Conservation (phyloP, 805 yeast genomes). For the Candida yuanshanica region DNA sequence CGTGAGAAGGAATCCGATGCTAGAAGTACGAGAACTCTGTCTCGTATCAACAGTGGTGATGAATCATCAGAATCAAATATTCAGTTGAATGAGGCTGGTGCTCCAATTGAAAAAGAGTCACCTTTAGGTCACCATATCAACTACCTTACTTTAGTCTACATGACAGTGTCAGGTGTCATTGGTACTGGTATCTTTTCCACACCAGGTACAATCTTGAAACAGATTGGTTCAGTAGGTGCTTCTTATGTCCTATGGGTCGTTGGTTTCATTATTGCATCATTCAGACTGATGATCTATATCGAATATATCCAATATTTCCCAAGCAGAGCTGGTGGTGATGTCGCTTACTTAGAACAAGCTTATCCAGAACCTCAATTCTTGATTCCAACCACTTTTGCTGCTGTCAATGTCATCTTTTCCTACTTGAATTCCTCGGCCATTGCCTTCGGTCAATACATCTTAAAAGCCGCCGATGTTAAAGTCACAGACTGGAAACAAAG, state of each 20-base stretch:
- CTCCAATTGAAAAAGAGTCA: slow-evolving; percentile 35
- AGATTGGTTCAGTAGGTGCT: slow-evolving; percentile 39
- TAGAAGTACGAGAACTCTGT: neutral
- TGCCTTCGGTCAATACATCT: slow-evolving; percentile 32
- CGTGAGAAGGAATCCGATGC: neutral
- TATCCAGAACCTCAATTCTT: slow-evolving; percentile 29
- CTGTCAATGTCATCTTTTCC: slow-evolving; percentile 32
- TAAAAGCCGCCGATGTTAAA: slow-evolving; percentile 28
- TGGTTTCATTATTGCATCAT: slow-evolving; percentile 35
- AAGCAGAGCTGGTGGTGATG: slow-evolving; percentile 34
- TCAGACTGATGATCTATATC: slow-evolving; percentile 33
- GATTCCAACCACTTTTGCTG: slow-evolving; percentile 34
- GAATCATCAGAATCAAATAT: neutral
- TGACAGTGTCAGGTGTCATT: slow-evolving; percentile 46
- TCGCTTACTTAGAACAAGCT: slow-evolving; percentile 34
- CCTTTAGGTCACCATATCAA: slow-evolving; percentile 39
- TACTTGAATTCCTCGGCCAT: slow-evolving; percentile 32
- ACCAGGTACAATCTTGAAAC: slow-evolving; percentile 40
- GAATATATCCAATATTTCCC: slow-evolving; percentile 37
- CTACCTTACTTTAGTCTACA: slow-evolving; percentile 46
- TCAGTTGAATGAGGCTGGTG: slow-evolving; percentile 26
- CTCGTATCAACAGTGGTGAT: neutral
- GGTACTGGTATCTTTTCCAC: slow-evolving; percentile 58
- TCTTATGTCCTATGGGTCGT: slow-evolving; percentile 38
- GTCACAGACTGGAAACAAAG: slow-evolving; percentile 42